Percentiles rank a stretch among this genome's conserved stretches.
Conservation (phyloP, 2,329 filamentous ascomycete genomes). For the Camptophora hylomeconis region DNA sequence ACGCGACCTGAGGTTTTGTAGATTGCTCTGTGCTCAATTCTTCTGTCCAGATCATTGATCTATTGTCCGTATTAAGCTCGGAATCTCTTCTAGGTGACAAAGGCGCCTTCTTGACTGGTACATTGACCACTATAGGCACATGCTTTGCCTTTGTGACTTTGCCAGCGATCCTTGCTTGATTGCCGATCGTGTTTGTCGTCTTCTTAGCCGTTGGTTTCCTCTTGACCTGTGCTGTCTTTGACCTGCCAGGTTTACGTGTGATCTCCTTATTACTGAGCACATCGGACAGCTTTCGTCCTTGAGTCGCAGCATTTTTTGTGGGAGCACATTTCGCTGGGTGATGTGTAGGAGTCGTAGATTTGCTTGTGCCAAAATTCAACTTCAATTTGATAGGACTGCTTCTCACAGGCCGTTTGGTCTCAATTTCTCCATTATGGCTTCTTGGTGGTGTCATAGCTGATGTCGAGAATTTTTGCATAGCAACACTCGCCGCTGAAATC, state of each 20-base stretch:
- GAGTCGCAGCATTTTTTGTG: constrained; percentile 16
- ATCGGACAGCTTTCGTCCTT: constrained; percentile 12
- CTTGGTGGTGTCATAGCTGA: constrained; percentile 31
- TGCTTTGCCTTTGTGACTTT: constrained; percentile 12
- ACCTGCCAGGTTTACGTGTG: constrained; percentile 5
- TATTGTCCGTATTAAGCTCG: constrained; percentile 5
- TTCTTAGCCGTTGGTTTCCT: constrained; percentile 8
- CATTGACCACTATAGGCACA: neutral
- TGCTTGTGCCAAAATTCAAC: constrained; percentile 3
- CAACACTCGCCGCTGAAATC: constrained; percentile 9
- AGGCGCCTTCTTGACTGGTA: constrained; percentile 9
- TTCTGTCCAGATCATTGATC: constrained; percentile 9
- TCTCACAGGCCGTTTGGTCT: constrained; percentile 1
- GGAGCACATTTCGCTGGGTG: constrained; percentile 21
- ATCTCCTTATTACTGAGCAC: constrained; percentile 16
- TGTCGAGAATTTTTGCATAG: too few relatives aligned
- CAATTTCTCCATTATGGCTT: constrained; percentile 20
- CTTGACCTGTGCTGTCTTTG: constrained; percentile 12
- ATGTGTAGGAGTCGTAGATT: constrained; percentile 3
- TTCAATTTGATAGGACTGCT: constrained; percentile 7
- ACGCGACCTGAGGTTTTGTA: too few relatives aligned
- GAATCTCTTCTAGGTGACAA: constrained; percentile 12
- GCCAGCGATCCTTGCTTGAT: constrained; percentile 8
- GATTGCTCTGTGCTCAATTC: too few relatives aligned
- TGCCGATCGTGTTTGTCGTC: constrained; percentile 5